Base-by-base conservation (phyloP, 139 green algal genomes). In the Marvania coccoides region DNA sequence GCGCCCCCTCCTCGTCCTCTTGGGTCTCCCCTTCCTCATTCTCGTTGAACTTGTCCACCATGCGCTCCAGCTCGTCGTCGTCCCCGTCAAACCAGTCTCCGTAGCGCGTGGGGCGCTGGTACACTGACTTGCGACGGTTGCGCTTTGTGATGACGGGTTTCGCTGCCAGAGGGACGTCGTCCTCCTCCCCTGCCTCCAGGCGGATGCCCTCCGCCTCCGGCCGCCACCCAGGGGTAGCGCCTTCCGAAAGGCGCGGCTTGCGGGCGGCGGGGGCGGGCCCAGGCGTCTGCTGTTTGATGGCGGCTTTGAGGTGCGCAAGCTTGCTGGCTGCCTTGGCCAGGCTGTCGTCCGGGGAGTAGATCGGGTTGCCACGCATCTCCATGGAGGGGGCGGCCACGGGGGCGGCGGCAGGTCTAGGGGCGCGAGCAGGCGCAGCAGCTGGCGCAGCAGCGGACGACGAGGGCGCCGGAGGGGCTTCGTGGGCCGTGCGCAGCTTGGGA, bases 1-100 rank as follows among this genome's bases (percentile, higher is more conserved):
- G 26, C 9, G 19, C 30, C 0, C 12, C 55, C 28, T 63, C 19
- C 46, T 63, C 55, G 23, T 63, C 19, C 19, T 19, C 42, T 51
- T 51, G 19, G 19, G 19, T 19, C 19, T 19, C 42, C 19, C 19
- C 42, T 19, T 51, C 42, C 19, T 51, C 42, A 51, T 51, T 19
- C 23, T 38, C 28, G 60, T 71, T 71, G 29, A 61, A 71, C 14
- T 71, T 42, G 9, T 30, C 45, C 33, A 77, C 40, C 14, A 53
- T 69, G 15, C 48, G 4, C 28, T 77, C 71, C 42, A 77, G 55
- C 19, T 77, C 62, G 9, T 46, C 23, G 23, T 77, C 71, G 28
- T 60, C 58, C 0, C 71, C 71, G 23, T 67, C 38, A 62, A 72
- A 77, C 63, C 57, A 77, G 15, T 63, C 47, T 13, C 71, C 71